Percentiles rank a stretch among this genome's conserved stretches.
These are phyloP conservation scores for Termitomyces sp. DNA, from an alignment of 768 basidiomycete genomes.

Conservation along the genomic window DNA sequence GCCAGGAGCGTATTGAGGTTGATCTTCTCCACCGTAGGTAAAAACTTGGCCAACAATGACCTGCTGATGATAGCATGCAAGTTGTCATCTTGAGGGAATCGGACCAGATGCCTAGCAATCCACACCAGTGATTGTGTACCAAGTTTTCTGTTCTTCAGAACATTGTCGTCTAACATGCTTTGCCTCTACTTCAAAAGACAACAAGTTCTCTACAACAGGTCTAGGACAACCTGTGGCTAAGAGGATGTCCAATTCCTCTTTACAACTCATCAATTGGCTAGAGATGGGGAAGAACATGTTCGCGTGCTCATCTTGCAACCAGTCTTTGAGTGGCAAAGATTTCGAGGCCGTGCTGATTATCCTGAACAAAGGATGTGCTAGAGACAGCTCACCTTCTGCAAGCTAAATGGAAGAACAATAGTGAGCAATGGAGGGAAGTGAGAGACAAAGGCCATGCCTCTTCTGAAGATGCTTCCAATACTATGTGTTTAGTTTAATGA, in stretches of 20 bases:
- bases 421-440: background rate
- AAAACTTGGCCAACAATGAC: conserved; percentile 52
- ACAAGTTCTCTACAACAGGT: conserved; percentile 30
- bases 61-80: conserved; percentile 42
- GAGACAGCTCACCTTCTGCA: conserved; percentile 34
- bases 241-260: conserved; percentile 47
- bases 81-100: conserved; percentile 39
- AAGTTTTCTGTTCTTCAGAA: conserved; percentile 57
- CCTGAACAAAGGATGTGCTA: conserved; percentile 55
- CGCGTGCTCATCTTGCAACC: conserved; percentile 61
- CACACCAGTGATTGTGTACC: conserved; percentile 56
- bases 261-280: conserved; percentile 50
- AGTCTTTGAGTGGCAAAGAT: conserved; percentile 60
- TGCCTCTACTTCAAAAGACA: conserved; percentile 50
- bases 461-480: conserved; percentile 37
- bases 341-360: conserved; percentile 59
- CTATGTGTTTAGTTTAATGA: conserved; percentile 38
- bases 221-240: conserved; percentile 43
- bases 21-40: conserved; percentile 53
- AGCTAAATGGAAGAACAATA: conserved; percentile 14
- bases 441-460: conserved; percentile 28
- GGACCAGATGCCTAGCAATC: conserved; percentile 44
- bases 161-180: conserved; percentile 48
- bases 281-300: conserved; percentile 68
- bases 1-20: conserved; percentile 46